Evolutionary conservation across 805 yeast species (phyloP), one percentile per base, ranked within the genome.

Genomic region (Saccharomyces eubayanus): DNA sequence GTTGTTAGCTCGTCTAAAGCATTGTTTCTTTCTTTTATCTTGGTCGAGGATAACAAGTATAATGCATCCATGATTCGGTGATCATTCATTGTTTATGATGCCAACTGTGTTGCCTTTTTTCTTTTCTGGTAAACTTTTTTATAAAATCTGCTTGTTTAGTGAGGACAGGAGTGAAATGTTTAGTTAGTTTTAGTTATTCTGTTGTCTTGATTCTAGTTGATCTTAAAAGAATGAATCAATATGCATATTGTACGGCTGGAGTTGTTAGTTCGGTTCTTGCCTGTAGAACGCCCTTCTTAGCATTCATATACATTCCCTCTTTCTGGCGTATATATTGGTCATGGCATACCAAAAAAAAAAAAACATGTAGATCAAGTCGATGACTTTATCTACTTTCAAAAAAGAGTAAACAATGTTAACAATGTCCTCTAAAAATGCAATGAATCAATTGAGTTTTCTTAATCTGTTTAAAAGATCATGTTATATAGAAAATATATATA

Each of bases 21-120:
- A 49, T 77, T 81, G 57, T 72, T 79, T 41, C 88, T 69, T 12
- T 82, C 87, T 56, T 76, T 77, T 31, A 80, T 69, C 60, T 78
- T 83, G 2, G 75, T 55, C 0, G 88, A 83, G 27, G 69, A 70
- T 43, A 83, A 68, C 30, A 57, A 31, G 30, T 61, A 46, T 58
- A 61, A 12, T 21, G 51, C 51, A 29, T 50, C 31, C 6, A 31
- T 31, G 12, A 62, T 51, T 31, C 21, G 24, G 9, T 36, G 43
- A 6, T 36, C 43, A 16, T 36, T 21, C 43, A 36, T 36, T 9
- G 43, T 16, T 16, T n/a, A 36, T 16, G 43, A 8, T 36, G 20
- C 24, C 20, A n/a, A 36, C 9, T n/a, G n/a, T 4, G 20, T 16
- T 16, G 20, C 24, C 24, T 21, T 16, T 36, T 4, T 24, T n/a